These are phyloP conservation scores for Sutorius eximius DNA, from an alignment of 1,284 basidiomycete species.

Conservation along the genomic window DNA sequence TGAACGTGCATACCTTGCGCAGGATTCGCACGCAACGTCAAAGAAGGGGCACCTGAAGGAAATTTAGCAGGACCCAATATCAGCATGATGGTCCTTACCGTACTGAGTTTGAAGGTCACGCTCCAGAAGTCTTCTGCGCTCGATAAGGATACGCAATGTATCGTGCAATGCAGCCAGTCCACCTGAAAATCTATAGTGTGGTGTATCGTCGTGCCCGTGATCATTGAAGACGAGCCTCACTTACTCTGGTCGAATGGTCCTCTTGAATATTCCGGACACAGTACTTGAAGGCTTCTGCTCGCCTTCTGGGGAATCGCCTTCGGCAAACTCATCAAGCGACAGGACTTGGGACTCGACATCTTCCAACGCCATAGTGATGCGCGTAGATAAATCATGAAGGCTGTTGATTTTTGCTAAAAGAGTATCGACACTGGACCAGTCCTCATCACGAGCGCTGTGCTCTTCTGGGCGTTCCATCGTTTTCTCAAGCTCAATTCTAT, in stretches of 20 bases:
- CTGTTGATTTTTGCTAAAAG: constrained; percentile 58
- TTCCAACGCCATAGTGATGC: constrained; percentile 62
- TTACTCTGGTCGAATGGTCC: constrained; percentile 75
- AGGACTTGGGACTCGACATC: constrained; percentile 24
- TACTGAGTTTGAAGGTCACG: constrained; percentile 52
- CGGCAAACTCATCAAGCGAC: constrained; percentile 21
- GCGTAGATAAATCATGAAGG: constrained; percentile 55
- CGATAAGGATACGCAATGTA: constrained; percentile 46
- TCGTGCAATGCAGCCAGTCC: constrained; percentile 56
- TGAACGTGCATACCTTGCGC: constrained; percentile 76
- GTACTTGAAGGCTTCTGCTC: constrained; percentile 16
- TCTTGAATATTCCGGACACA: constrained; percentile 36
- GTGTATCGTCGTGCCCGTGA: not conserved
- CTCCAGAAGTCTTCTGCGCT: constrained; percentile 54
- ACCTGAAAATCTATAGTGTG: constrained; percentile 61
- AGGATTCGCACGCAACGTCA: constrained; percentile 67
- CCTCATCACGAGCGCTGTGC: constrained; percentile 32
- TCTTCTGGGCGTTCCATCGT: constrained; percentile 47
- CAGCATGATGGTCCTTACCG: constrained; percentile 39
- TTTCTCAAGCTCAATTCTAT: constrained; percentile 56
- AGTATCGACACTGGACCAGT: constrained; percentile 57
- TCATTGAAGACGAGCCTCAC: constrained; percentile 1
- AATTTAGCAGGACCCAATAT: not conserved
- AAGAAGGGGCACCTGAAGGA: constrained; percentile 60
- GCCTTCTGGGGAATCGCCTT: constrained; percentile 24